Conservation (phyloP, 2,329 filamentous ascomycete species). For the Trichoderma guizhouense region DNA sequence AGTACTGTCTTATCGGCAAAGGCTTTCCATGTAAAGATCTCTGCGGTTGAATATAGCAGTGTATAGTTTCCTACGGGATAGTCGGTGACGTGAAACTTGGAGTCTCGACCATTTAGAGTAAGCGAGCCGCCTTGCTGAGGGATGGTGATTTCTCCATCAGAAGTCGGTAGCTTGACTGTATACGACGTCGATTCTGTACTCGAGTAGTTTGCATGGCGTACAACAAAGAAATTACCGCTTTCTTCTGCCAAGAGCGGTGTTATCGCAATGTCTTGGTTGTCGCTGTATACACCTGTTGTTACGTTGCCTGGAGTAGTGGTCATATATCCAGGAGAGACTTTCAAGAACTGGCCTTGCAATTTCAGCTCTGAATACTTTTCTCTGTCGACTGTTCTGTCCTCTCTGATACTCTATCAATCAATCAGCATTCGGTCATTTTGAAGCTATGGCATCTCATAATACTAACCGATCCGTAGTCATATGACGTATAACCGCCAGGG, state of each 20-base stretch:
- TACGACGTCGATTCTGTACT: slow-evolving; percentile 56
- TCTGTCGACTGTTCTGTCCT: slow-evolving; percentile 63
- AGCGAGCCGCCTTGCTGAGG: slow-evolving; percentile 57
- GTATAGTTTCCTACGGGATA: slow-evolving; percentile 59
- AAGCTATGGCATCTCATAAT: not conserved
- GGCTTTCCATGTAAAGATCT: slow-evolving; percentile 68
- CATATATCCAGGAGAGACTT: slow-evolving; percentile 68
- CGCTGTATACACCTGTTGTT: slow-evolving; percentile 50
- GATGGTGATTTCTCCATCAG: slow-evolving; percentile 53
- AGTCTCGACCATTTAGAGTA: slow-evolving; percentile 60
- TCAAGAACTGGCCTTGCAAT: slow-evolving; percentile 70
- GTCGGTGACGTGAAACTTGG: slow-evolving; percentile 64
- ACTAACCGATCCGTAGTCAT: slow-evolving; percentile 50
- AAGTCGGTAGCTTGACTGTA: slow-evolving; percentile 59
- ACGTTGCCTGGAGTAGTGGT: slow-evolving; percentile 52
- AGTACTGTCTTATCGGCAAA: slow-evolving; percentile 57
- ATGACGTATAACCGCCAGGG: slow-evolving; percentile 59
- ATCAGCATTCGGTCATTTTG: slow-evolving; percentile 18
- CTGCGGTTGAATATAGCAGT: slow-evolving; percentile 65
- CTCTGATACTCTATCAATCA: slow-evolving; percentile 50
- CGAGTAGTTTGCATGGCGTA: slow-evolving; percentile 65
- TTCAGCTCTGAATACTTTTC: slow-evolving; percentile 82
- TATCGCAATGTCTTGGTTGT: slow-evolving; percentile 50
- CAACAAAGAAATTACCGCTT: slow-evolving; percentile 61
- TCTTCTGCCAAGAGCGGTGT: slow-evolving; percentile 58